These are phyloP conservation scores for Hygrophila difformis DNA, from an alignment of 257 asterid species.

Conservation along the genomic window DNA sequence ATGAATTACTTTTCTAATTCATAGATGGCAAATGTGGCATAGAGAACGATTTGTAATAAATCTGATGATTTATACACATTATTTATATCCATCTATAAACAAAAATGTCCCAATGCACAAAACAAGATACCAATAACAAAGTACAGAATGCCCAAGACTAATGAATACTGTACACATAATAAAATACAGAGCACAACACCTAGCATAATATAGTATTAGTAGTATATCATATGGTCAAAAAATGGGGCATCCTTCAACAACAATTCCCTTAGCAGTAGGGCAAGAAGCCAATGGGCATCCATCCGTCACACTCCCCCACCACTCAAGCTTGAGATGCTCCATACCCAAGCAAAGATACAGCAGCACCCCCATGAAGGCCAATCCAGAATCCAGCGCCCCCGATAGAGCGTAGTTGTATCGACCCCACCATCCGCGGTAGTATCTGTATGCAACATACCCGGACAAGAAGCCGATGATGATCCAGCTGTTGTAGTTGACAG, in stretches of 20 bases:
- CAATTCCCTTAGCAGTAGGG: constrained; percentile 71
- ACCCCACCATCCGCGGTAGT: constrained; percentile 73
- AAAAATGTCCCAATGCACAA: too few relatives aligned
- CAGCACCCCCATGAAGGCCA: constrained; percentile 91
- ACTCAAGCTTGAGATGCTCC: constrained; percentile 49
- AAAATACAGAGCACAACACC: too few relatives aligned
- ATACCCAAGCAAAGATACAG: constrained; percentile 63
- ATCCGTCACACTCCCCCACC: constrained; percentile 86
- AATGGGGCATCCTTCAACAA: constrained; percentile 68
- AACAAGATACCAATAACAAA: too few relatives aligned
- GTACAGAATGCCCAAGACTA: too few relatives aligned
- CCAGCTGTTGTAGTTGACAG: constrained; percentile 88
- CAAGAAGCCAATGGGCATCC: constrained; percentile 86
- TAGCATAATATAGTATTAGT: too few relatives aligned
- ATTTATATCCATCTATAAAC: too few relatives aligned
- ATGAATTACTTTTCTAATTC: too few relatives aligned
- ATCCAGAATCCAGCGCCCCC: constrained; percentile 89
- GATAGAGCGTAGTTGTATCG: constrained; percentile 70
- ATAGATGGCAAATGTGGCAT: too few relatives aligned
- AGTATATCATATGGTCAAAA: too few relatives aligned
- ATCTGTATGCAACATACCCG: constrained; percentile 57
- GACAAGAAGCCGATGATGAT: constrained; percentile 64
- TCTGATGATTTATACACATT: too few relatives aligned
- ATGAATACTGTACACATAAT: too few relatives aligned
- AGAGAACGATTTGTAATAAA: too few relatives aligned